Conservation (phyloP, 2,329 filamentous ascomycete genomes). For the Hypocrella siamensis region DNA sequence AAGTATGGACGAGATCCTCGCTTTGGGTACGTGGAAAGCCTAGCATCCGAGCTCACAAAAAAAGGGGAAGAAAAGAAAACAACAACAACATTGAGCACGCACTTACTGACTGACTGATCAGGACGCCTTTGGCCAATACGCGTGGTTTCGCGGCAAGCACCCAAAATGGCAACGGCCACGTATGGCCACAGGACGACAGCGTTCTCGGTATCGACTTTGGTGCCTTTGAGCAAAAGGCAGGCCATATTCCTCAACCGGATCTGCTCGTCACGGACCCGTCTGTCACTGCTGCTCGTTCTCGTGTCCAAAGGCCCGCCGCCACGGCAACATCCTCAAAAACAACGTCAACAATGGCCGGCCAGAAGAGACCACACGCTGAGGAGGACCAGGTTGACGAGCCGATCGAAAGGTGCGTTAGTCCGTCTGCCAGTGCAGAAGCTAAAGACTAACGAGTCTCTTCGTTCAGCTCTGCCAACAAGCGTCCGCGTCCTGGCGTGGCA, state of each 20-base stretch:
- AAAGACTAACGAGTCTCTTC: constrained; percentile 1
- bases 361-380: background rate
- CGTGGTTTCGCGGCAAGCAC: constrained; percentile 1
- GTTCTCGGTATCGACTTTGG: constrained; percentile 2
- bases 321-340: too few species aligned
- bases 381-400: background rate
- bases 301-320: too few species aligned
- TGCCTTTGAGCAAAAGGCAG: background rate
- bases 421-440: constrained; percentile 1
- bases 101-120: too few species aligned
- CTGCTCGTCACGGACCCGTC: constrained; percentile 1
- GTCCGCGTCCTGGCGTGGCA: background rate
- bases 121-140: constrained; percentile 2
- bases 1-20: constrained; percentile 24
- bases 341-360: too few species aligned
- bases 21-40: constrained; percentile 16
- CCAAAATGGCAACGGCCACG: background rate
- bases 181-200: constrained; percentile 1
- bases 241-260: constrained; percentile 1
- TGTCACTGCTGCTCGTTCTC: too few species aligned
- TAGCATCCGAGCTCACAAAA: background rate
- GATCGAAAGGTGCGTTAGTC: constrained; percentile 3
- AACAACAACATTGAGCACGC: too few species aligned
- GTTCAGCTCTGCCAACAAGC: background rate
- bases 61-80: background rate